These are phyloP conservation scores for Canavalia gladiata DNA, from an alignment of 306 rosid species.

Conservation along the genomic window DNA sequence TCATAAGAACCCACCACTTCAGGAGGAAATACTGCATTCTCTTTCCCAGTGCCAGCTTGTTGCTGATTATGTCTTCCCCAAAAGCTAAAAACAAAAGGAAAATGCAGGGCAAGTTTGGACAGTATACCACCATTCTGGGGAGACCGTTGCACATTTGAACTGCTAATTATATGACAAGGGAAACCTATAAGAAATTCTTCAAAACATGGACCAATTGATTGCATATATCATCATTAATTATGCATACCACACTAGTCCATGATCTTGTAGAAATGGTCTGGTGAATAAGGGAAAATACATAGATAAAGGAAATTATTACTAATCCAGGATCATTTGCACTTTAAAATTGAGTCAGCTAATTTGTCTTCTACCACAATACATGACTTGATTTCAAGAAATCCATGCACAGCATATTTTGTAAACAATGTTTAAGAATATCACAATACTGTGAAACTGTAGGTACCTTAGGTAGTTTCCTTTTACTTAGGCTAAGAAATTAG, in stretches of 20 bases:
- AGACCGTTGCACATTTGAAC: constrained; percentile 54
- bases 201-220: constrained; percentile 9
- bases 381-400: constrained; percentile 1
- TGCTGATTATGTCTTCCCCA: constrained; percentile 58
- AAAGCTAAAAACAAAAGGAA: constrained; percentile 76
- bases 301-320: constrained; percentile 14
- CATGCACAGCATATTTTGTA: constrained; percentile 5
- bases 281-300: constrained; percentile 23
- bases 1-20: constrained; percentile 47
- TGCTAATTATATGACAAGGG: constrained; percentile 51
- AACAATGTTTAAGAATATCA: background rate
- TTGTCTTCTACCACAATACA: constrained; percentile 14
- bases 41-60: constrained; percentile 52
- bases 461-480: background rate
- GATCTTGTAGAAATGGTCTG: constrained; percentile 18
- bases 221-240: constrained; percentile 33
- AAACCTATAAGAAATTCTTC: constrained; percentile 44
- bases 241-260: constrained; percentile 11
- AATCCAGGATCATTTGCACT: constrained; percentile 12
- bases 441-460: constrained; percentile 5
- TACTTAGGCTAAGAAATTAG: background rate
- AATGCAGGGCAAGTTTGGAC: constrained; percentile 75
- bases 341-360: constrained; percentile 17
- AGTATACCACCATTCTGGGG: constrained; percentile 69
- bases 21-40: constrained; percentile 44